Evolutionary conservation across 1,139 yeast genomes (phyloP).

Genomic region (Yarrowia galli): DNA sequence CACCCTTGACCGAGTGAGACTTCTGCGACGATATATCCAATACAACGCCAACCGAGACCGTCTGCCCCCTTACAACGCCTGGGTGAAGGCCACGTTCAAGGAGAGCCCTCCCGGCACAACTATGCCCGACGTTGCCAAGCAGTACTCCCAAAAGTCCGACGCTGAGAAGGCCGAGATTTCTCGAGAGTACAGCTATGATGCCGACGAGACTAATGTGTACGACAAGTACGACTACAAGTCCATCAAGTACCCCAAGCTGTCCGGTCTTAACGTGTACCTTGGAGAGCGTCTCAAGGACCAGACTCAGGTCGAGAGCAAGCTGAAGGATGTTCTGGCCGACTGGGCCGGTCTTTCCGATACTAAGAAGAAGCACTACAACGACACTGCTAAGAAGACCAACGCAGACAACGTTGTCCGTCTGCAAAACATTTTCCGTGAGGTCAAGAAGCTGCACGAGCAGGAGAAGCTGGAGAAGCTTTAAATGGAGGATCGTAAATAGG

Average conservation of each 20-base stretch:
- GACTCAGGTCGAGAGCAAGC: background rate
- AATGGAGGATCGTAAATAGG: background rate
- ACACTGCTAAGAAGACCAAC: background rate
- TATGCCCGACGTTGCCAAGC: background rate
- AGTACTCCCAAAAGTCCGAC: background rate
- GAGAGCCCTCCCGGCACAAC: background rate
- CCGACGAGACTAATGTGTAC: background rate
- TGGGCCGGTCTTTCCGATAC: background rate
- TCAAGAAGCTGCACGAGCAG: slow-evolving; percentile 4
- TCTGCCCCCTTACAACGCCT: background rate
- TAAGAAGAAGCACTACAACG: background rate
- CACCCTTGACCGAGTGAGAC: slow-evolving; percentile 7
- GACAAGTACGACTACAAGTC: slow-evolving; percentile 14
- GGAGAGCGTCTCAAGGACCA: background rate
- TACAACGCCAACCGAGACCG: background rate
- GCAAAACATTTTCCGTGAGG: background rate
- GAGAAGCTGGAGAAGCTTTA: background rate
- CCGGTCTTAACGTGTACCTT: slow-evolving; percentile 30
- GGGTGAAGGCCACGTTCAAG: background rate
- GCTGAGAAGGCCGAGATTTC: slow-evolving; percentile 16
- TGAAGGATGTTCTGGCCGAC: background rate
- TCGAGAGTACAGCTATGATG: background rate
- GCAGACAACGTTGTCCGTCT: background rate
- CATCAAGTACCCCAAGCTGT: slow-evolving; percentile 23
- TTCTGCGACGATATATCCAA: slow-evolving; percentile 11